These are phyloP conservation scores for Sporothrix dimorphospora DNA, from an alignment of 2,329 filamentous ascomycete species.

Conservation along the genomic window DNA sequence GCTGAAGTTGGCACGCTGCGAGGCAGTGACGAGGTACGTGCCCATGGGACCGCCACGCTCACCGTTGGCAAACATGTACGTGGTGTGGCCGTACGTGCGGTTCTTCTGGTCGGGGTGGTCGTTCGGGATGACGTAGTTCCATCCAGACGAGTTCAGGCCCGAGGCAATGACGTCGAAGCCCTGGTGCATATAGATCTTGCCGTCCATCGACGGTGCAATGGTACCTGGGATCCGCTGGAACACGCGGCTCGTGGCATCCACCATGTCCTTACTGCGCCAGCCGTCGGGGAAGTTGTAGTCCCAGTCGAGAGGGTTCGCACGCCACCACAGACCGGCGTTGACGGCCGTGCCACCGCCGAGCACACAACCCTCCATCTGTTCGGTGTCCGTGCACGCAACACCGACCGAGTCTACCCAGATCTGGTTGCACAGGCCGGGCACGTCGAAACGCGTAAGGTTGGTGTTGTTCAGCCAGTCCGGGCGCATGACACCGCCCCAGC, in stretches of 20 bases:
- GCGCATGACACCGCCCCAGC: slow-evolving; percentile 64
- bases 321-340: slow-evolving; percentile 72
- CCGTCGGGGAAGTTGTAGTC: slow-evolving; percentile 72
- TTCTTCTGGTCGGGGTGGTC: slow-evolving; percentile 62
- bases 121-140: slow-evolving; percentile 58
- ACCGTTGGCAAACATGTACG: slow-evolving; percentile 65
- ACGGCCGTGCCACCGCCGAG: slow-evolving; percentile 69
- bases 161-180: slow-evolving; percentile 65
- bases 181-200: slow-evolving; percentile 67
- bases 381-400: slow-evolving; percentile 62
- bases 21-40: slow-evolving; percentile 65
- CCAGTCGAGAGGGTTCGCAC: slow-evolving; percentile 67
- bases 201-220: slow-evolving; percentile 66
- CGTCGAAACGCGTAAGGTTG: slow-evolving; percentile 70
- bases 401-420: slow-evolving; percentile 67
- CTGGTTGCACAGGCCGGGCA: slow-evolving; percentile 71
- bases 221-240: slow-evolving; percentile 74
- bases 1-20: slow-evolving; percentile 59
- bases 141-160: slow-evolving; percentile 52
- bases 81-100: slow-evolving; percentile 60
- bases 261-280: slow-evolving; percentile 69
- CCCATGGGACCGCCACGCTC: slow-evolving; percentile 67
- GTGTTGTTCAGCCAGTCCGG: slow-evolving; percentile 64
- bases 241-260: slow-evolving; percentile 60
- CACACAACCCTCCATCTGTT: slow-evolving; percentile 73